Conservation (phyloP, 441 rosid genomes). For the Pelargonium citronellum region DNA sequence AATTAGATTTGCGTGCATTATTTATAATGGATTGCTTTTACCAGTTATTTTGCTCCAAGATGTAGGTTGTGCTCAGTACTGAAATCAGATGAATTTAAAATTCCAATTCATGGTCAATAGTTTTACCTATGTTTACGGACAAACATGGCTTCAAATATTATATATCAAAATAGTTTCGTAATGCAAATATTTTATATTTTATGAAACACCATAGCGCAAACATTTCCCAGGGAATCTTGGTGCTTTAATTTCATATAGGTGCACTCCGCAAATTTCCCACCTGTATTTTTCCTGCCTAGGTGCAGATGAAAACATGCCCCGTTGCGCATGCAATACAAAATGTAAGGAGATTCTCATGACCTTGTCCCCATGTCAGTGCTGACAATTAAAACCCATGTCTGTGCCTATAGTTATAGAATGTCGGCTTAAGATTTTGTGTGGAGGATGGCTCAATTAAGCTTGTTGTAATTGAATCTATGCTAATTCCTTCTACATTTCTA, state of each 20-base stretch:
- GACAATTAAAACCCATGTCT: too few species aligned
- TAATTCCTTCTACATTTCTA: neutral
- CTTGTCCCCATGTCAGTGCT: too few species aligned
- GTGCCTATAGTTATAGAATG: neutral
- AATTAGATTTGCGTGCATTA: conserved; percentile 8
- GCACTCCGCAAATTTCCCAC: too few species aligned
- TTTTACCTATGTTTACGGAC: neutral
- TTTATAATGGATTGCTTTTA: conserved; percentile 4
- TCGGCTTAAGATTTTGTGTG: neutral
- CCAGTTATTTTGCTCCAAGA: conserved; percentile 4
- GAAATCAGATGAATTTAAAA: neutral
- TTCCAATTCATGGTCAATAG: neutral
- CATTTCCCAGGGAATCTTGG: too few species aligned
- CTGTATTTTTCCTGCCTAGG: too few species aligned
- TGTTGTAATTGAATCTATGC: neutral
- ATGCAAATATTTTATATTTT: neutral
- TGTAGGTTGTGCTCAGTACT: conserved; percentile 6
- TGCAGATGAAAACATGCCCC: too few species aligned
- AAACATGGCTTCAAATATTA: neutral
- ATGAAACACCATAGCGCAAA: too few species aligned
- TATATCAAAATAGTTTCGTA: neutral
- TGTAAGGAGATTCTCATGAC: too few species aligned
- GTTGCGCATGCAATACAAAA: too few species aligned
- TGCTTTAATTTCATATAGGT: too few species aligned
- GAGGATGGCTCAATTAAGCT: neutral